Evolutionary conservation across 2,329 filamentous ascomycete genomes (phyloP), one percentile per base, ranked within the genome.

Genomic region (Pezicula carpinea): DNA sequence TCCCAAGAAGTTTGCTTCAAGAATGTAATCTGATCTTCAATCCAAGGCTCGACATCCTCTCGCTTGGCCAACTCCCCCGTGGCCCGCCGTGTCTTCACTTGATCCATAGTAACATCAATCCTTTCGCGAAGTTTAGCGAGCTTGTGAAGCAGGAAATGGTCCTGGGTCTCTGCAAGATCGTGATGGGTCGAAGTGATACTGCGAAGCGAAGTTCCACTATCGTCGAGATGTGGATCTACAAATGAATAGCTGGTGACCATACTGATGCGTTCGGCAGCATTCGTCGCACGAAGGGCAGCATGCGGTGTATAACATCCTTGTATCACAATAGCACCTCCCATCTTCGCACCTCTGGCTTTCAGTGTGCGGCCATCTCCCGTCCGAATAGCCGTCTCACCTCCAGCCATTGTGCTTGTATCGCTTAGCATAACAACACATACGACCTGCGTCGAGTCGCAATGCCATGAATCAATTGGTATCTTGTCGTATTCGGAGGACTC

Each of bases 361-460:
- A 55, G 60, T 57, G 66, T 57, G 13, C 62, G 56, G 2, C 67
- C 67, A 19, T 55, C 70, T 2, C 67, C 71, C 14, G 72, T 83
- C 44, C 72, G 80, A 32, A 71, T 68, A 14, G 75, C 81, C 4
- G 76, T 86, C 49, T 77, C 80, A 47, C 71, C 71, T 11, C 71
- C 71, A 22, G 60, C 54, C 71, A 74, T 74, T 35, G 60, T 55
- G 7, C 59, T 61, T 14, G 65, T 63, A 49, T 74, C 69, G 21
- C 61, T 67, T 17, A 73, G 58, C 72, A 72, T 74, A 0, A 70
- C 59, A 13, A 74, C 70, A 47, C 70, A 72, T 14, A 73, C 70
- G 41, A 69, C 70, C 1, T 70, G 70, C 44, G 67, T 68, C 19
- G 63, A 67, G 53, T 74, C 72, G 45, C 63, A 63, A 57, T 74